Conservation (phyloP, 768 basidiomycete species). For the Boletus huronensis region DNA sequence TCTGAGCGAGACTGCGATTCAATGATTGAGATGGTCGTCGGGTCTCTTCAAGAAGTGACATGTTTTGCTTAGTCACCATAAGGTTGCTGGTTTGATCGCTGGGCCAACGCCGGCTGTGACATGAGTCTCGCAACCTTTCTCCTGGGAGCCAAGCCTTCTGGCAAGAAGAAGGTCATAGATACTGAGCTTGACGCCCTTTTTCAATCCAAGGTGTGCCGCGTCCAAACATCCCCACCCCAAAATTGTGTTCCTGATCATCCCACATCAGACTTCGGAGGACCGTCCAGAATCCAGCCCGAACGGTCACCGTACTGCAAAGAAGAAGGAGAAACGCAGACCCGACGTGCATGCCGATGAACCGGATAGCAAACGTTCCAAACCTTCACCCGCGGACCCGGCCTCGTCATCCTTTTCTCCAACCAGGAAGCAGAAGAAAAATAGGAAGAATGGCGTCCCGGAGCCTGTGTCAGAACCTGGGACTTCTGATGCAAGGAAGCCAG, state of each 20-base stretch:
- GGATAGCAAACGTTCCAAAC: slow-evolving; percentile 18
- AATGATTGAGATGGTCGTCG: too few species aligned
- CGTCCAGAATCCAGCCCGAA: slow-evolving; percentile 3
- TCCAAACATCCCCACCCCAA: slow-evolving; percentile 1
- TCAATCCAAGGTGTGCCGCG: slow-evolving; percentile 45
- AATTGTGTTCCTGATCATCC: slow-evolving; percentile 9
- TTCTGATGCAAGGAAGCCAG: neutral
- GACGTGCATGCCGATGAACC: slow-evolving; percentile 14
- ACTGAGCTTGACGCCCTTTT: slow-evolving; percentile 64
- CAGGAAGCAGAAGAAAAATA: slow-evolving; percentile 14
- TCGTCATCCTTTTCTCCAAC: slow-evolving; percentile 20
- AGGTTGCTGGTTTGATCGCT: neutral
- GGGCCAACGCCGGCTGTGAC: neutral
- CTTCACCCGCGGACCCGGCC: slow-evolving; percentile 4
- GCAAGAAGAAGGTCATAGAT: slow-evolving; percentile 45
- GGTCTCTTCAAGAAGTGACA: too few species aligned
- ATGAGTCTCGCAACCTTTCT: slow-evolving; percentile 62
- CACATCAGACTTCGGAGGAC: slow-evolving; percentile 4
- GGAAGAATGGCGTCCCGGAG: slow-evolving; percentile 2
- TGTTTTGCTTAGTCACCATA: neutral
- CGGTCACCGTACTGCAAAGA: neutral
- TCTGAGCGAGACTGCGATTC: too few species aligned
- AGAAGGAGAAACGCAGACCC: slow-evolving; percentile 14
- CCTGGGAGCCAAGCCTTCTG: slow-evolving; percentile 32
- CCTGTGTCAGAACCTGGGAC: neutral